phyloP scores from a whole-genome alignment of 2,329 filamentous ascomycete genomes.

The Ceratocystis papillata region DNA sequence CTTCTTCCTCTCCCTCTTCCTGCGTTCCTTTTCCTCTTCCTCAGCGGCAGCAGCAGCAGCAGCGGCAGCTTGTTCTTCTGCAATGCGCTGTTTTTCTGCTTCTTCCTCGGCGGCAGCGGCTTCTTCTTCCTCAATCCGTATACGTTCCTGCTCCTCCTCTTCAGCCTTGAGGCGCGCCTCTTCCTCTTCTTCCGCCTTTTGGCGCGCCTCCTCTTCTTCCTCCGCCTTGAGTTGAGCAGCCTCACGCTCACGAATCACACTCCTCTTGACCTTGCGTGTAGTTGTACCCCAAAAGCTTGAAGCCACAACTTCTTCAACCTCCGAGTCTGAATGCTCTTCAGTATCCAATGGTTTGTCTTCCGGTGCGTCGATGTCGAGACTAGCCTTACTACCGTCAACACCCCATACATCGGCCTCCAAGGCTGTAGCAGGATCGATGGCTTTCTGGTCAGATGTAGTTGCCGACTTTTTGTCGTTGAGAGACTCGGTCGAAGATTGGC shows the following conservation, averaged over 20 bases:
- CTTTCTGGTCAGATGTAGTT: constrained; percentile 1
- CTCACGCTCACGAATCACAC: constrained; percentile 25
- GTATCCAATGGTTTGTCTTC: constrained; percentile 24
- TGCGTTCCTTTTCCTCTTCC: constrained; percentile 20
- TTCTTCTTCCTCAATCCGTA: constrained; percentile 13
- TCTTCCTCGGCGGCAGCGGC: constrained; percentile 14
- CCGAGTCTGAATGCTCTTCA: constrained; percentile 27
- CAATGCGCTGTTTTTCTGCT: constrained; percentile 19
- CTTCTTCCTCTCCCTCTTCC: constrained; percentile 31
- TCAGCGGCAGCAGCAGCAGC: constrained; percentile 8
- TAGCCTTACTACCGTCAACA: constrained; percentile 27
- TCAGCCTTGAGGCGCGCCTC: constrained; percentile 11
- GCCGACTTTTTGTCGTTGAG: constrained; percentile 28
- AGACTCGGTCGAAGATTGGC: constrained; percentile 5
- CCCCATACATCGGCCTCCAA: background rate
- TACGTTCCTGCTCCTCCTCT: constrained; percentile 18
- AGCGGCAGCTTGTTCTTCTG: constrained; percentile 23
- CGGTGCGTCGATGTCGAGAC: constrained; percentile 27
- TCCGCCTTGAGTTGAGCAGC: constrained; percentile 16
- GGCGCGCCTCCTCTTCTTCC: constrained; percentile 18
- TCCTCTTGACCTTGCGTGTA: constrained; percentile 31
- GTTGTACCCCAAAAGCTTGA: constrained; percentile 28
- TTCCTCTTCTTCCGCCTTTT: constrained; percentile 17
- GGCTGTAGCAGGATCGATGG: constrained; percentile 9
- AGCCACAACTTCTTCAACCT: constrained; percentile 31